Evolutionary conservation across 805 yeast genomes (phyloP).

Genomic region (Danielia oregonensis): DNA sequence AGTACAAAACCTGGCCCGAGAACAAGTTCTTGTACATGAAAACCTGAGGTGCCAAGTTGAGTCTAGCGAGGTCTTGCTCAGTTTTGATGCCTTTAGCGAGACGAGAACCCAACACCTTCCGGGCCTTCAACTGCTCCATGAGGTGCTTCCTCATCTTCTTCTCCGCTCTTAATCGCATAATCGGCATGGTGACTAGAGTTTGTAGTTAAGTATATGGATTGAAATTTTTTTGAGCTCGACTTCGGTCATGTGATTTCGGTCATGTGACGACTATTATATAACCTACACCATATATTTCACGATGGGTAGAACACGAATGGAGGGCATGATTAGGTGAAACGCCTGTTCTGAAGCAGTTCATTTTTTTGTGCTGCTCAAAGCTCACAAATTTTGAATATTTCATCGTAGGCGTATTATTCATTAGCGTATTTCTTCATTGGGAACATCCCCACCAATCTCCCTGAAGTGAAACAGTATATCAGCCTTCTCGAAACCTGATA

Average conservation of each 20-base stretch:
- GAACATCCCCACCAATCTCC: no score
- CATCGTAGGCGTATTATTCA: no score
- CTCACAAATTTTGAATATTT: no score
- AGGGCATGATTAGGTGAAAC: no score
- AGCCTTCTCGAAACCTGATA: no score
- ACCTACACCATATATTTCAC: no score
- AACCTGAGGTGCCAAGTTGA: constrained; percentile 78
- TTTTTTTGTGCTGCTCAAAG: no score
- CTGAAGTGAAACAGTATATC: no score
- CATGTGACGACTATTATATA: no score
- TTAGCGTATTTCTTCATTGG: no score
- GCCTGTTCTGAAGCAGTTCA: no score
- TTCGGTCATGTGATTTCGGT: neutral
- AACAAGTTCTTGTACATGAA: constrained; percentile 80
- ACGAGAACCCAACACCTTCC: constrained; percentile 40
- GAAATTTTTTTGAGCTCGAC: neutral
- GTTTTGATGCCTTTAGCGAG: constrained; percentile 38
- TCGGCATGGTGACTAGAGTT: constrained; percentile 24
- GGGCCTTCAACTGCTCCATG: constrained; percentile 41
- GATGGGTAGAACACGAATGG: no score
- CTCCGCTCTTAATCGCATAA: constrained; percentile 39
- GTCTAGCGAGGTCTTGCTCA: constrained; percentile 30
- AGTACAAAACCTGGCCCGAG: constrained; percentile 84
- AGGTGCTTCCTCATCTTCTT: constrained; percentile 46
- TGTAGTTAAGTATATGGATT: neutral